Conservation (phyloP, 176 grass and related monocot species). For the Avena eriantha region DNA sequence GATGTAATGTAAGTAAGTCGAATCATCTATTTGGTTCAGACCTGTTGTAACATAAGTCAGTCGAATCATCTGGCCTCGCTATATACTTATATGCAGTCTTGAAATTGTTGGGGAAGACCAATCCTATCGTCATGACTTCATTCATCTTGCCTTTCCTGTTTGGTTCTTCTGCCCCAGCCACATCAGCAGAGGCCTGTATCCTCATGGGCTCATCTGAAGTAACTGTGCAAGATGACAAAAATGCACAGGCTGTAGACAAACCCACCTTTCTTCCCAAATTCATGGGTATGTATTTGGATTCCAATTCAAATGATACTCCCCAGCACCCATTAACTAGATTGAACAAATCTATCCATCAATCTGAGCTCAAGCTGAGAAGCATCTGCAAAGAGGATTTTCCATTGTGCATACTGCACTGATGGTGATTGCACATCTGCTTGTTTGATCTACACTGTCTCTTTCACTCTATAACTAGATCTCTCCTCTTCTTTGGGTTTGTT, state of each 20-base stretch:
- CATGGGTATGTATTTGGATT: conserved; percentile 5
- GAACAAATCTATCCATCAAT: conserved; percentile 30
- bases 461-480: conserved; percentile 49
- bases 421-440: conserved; percentile 11
- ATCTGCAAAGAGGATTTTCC: conserved; percentile 12
- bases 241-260: not conserved
- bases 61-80: not conserved
- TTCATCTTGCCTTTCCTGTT: not conserved
- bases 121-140: not conserved
- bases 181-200: not conserved
- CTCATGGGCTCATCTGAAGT: conserved; percentile 9
- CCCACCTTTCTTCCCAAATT: conserved; percentile 13
- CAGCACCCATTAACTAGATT: conserved; percentile 1
- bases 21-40: not conserved
- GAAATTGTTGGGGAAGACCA: conserved; percentile 8
- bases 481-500: conserved; percentile 48
- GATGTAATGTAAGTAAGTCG: conserved; percentile 4
- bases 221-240: not conserved
- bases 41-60: conserved; percentile 1
- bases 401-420: conserved; percentile 8
- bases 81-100: not conserved
- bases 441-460: conserved; percentile 36
- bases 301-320: conserved; percentile 2
- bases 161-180: not conserved
- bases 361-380: conserved; percentile 2